These are phyloP conservation scores for Fraxinus quadrangulata DNA, from an alignment of 257 asterid species.

Conservation along the genomic window DNA sequence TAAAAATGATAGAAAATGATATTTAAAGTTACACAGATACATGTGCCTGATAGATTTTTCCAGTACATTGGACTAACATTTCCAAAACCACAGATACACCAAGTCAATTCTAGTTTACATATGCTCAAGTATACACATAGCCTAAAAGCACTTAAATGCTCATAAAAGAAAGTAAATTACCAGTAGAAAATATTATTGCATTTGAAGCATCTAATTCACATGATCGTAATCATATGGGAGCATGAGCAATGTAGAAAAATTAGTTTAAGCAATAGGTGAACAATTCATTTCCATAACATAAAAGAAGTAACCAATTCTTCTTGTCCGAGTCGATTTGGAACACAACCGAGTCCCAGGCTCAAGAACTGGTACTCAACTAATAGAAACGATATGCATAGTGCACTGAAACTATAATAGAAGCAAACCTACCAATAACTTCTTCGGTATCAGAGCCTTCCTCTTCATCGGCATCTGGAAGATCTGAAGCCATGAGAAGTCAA, in stretches of 20 bases:
- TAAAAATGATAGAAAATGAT: background rate
- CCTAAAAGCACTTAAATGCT: background rate
- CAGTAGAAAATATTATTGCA: background rate
- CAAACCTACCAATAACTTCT: conserved; percentile 41
- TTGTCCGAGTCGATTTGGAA: no score
- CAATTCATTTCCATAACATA: background rate
- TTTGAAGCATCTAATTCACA: background rate
- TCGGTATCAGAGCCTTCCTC: conserved; percentile 67
- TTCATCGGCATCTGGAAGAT: conserved; percentile 79
- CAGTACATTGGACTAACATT: background rate
- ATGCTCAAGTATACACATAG: background rate
- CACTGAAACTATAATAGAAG: conserved; percentile 22
- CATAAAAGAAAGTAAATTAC: conserved; percentile 1
- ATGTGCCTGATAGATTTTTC: background rate
- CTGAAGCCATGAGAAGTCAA: conserved; percentile 42
- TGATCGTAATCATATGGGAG: background rate
- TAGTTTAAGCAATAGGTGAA: background rate
- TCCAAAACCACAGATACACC: conserved; percentile 15
- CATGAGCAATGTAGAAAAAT: background rate
- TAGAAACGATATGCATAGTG: background rate
- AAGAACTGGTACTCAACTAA: no score
- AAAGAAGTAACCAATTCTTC: background rate
- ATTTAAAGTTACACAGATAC: background rate
- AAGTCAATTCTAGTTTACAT: background rate
- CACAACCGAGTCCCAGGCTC: no score